phyloP scores from a whole-genome alignment of 2,329 filamentous ascomycete genomes.

The Colletotrichum tamarilloi region DNA sequence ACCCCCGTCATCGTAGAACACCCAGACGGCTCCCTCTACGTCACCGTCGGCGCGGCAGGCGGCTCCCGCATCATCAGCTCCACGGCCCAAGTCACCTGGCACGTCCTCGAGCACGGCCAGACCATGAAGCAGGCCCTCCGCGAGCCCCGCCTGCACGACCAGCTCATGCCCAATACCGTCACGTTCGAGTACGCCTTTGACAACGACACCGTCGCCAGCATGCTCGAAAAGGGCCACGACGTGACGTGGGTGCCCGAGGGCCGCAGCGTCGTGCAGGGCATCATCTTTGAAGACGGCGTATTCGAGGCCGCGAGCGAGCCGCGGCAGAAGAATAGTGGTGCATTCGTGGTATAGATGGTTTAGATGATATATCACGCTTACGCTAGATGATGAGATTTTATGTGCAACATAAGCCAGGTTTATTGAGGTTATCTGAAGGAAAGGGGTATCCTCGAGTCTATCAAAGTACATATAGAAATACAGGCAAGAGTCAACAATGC shows the following conservation, averaged over 20 bases:
- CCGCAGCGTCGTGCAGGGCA: slow-evolving; percentile 76
- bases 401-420: not conserved
- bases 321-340: slow-evolving; percentile 77
- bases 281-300: slow-evolving; percentile 71
- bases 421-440: slow-evolving; percentile 36
- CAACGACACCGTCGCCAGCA: slow-evolving; percentile 70
- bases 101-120: slow-evolving; percentile 74
- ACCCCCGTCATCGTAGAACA: slow-evolving; percentile 80
- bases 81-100: slow-evolving; percentile 79
- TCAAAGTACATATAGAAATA: slow-evolving; percentile 38
- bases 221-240: slow-evolving; percentile 76
- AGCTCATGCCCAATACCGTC: slow-evolving; percentile 78
- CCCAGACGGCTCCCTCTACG: slow-evolving; percentile 72
- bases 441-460: slow-evolving; percentile 52
- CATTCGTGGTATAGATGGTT: slow-evolving; percentile 57
- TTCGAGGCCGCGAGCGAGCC: slow-evolving; percentile 86
- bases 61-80: slow-evolving; percentile 86
- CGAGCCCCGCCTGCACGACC: slow-evolving; percentile 81
- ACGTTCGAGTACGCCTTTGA: slow-evolving; percentile 77
- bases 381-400: not conserved
- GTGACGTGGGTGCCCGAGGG: slow-evolving; percentile 75
- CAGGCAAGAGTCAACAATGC: slow-evolving; percentile 23
- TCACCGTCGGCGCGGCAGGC: slow-evolving; percentile 80
- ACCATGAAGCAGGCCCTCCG: slow-evolving; percentile 71
- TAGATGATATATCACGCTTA: not conserved